Evolutionary conservation across 163 green algal species (phyloP).

Genomic region (Chlamydomonas reinhardtii): DNA sequence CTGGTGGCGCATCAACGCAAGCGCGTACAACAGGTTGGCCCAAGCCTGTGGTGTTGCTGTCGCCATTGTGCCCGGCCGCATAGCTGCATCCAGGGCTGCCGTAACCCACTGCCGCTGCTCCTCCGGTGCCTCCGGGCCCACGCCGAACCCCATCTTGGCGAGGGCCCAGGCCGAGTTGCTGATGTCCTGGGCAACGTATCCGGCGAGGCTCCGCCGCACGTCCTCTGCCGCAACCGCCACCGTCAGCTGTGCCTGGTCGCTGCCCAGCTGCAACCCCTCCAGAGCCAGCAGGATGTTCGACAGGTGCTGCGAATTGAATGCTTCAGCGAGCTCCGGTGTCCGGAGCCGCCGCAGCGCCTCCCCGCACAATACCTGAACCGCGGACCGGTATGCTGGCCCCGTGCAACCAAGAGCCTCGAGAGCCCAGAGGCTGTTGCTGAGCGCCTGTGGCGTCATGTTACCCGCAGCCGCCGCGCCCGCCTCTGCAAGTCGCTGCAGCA

Average conservation of each 20-base stretch:
- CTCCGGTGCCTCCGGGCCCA: too few species aligned
- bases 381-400: not conserved
- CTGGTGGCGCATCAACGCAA: not conserved
- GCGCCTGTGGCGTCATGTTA: not conserved
- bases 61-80: not conserved
- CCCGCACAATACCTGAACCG: not conserved
- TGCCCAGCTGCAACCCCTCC: not conserved
- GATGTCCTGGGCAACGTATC: not conserved
- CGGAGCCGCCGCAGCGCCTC: not conserved
- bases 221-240: not conserved
- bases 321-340: not conserved
- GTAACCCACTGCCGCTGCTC: not conserved
- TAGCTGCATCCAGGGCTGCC: not conserved
- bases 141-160: not conserved
- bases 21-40: slow-evolving; percentile 9
- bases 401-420: not conserved
- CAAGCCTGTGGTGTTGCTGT: not conserved
- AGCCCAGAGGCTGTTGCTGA: not conserved
- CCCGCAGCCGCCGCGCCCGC: not conserved
- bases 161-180: not conserved
- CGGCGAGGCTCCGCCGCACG: not conserved
- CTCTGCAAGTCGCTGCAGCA: not conserved
- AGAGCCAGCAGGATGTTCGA: not conserved
- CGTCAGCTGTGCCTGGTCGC: too few species aligned
- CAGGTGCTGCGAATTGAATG: not conserved